Base-by-base conservation (phyloP, 345 rosid genomes). In the Linum trigynum region DNA sequence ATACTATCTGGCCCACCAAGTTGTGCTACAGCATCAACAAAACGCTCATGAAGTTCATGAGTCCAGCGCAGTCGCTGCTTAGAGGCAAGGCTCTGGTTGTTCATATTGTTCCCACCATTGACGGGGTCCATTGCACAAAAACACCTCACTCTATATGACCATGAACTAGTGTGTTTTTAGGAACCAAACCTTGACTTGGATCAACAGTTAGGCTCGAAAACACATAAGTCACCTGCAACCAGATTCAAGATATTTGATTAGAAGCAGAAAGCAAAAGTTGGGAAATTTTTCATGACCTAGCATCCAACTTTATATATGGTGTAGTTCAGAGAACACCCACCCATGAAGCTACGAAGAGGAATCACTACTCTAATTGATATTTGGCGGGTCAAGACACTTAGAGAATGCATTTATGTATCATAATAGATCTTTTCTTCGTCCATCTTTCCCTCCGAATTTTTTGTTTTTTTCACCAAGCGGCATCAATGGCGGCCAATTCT, bases 1-100 rank as follows among this genome's bases (percentile, higher is more conserved):
- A 85, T 76, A 94, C 97, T 77, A 78, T 94, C 99, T 63, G 97
- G 97, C 72, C 99, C 99, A 59, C 99, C 99, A 70, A 94, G 97
- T 79, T 94, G 99, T 58, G 97, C 91, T 11, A 94, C 99, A n/a
- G 97, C 92, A 83, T 90, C 95, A 65, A 94, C 99, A 77, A 94
- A 94, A 66, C 97, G 99, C 50, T 94, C 99, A 66, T 94, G 99
- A 67, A 94, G 99, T 65, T 94, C 99, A 72, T 94, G 84, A 16
- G 99, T 94, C 99, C 99, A 94, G 57, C 96, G 97, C 77, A 94
- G 64, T 48, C 97, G 82, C 76, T 90, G 99, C 83, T 94, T 94
- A 23, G 99, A 94, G 50, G 98, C 90, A 73, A 86, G 97, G 82
- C 76, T 87, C 75, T 82, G 85, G 81, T 77, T 82, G 69, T 71